phyloP scores from a whole-genome alignment of 192 early-diverging fungal genomes.

The Backusella westeae region DNA sequence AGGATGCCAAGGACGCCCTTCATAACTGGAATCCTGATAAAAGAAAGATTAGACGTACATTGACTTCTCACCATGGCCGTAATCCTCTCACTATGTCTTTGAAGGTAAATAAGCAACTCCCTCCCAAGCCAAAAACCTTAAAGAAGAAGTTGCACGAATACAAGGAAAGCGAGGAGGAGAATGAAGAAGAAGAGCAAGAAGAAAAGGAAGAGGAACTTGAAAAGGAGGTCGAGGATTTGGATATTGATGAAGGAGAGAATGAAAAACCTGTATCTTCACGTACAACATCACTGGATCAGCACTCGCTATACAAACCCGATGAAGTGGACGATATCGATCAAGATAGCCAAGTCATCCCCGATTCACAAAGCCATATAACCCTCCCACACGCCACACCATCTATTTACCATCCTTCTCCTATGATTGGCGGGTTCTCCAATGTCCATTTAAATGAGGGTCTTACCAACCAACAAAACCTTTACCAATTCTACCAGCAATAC shows the following conservation, averaged over 20 bases:
- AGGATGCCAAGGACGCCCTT: slow-evolving; percentile 20
- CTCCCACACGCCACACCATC: background rate
- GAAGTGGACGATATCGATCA: background rate
- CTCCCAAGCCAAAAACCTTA: background rate
- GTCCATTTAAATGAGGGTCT: slow-evolving; percentile 13
- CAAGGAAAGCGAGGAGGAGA: background rate
- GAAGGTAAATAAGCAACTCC: slow-evolving; percentile 18
- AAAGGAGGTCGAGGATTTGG: background rate
- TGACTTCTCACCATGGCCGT: slow-evolving; percentile 30
- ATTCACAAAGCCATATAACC: background rate
- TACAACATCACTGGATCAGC: slow-evolving; percentile 1
- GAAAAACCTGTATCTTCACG: background rate
- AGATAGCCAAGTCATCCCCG: background rate
- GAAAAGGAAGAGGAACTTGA: background rate
- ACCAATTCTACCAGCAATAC: slow-evolving; percentile 34
- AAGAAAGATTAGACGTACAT: slow-evolving; percentile 27
- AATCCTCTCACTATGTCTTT: slow-evolving; percentile 15
- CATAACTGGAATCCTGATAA: slow-evolving; percentile 28
- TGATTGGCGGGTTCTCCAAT: slow-evolving; percentile 1
- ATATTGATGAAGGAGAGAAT: background rate
- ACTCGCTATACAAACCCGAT: slow-evolving; percentile 2
- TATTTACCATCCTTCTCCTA: background rate
- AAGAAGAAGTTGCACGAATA: background rate
- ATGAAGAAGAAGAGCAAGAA: background rate
- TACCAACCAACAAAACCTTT: slow-evolving; percentile 26